A percentile compares a stretch with the other conserved stretches of the same genome.
Conservation (phyloP, 2,329 filamentous ascomycete species). For the Fusarium goolgardi region DNA sequence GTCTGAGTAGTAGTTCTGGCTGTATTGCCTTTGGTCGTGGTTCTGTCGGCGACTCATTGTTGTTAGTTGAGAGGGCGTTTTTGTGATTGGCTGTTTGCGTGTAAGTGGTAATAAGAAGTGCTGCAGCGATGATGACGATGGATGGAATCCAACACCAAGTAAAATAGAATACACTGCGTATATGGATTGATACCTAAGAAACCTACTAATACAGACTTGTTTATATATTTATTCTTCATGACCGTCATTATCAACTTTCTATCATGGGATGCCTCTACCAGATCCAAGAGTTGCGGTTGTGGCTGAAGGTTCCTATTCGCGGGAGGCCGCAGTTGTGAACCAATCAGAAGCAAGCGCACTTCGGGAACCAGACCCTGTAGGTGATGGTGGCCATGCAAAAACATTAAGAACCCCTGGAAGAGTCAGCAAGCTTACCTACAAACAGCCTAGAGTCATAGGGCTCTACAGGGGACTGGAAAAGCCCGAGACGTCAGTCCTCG, state of each 20-base stretch:
- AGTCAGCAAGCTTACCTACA: constrained; percentile 41
- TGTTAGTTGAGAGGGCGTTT: constrained; percentile 9
- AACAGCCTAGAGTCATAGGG: constrained; percentile 31
- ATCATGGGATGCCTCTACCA: constrained; percentile 37
- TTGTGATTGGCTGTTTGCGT: constrained; percentile 25
- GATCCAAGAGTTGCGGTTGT: constrained; percentile 31
- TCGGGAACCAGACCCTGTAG: constrained; percentile 5
- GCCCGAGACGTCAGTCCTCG: constrained; percentile 15
- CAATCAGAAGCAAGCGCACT: constrained; percentile 28
- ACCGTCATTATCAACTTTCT: background rate
- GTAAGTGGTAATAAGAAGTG: constrained; percentile 22
- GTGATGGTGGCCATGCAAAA: constrained; percentile 42
- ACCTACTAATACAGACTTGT: constrained; percentile 3
- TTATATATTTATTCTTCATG: constrained; percentile 28
- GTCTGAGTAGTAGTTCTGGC: constrained; percentile 33
- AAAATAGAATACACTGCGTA: constrained; percentile 9
- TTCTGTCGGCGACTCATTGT: constrained; percentile 42
- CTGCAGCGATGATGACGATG: background rate
- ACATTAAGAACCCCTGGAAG: constrained; percentile 2
- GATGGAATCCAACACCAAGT: background rate
- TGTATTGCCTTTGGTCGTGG: constrained; percentile 18
- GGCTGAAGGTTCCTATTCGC: constrained; percentile 44
- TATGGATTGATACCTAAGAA: constrained; percentile 6
- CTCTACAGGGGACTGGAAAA: constrained; percentile 16
- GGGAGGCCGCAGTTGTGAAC: constrained; percentile 43